Conservation (phyloP, 495 filamentous ascomycete genomes). For the Cercophora sp. region DNA sequence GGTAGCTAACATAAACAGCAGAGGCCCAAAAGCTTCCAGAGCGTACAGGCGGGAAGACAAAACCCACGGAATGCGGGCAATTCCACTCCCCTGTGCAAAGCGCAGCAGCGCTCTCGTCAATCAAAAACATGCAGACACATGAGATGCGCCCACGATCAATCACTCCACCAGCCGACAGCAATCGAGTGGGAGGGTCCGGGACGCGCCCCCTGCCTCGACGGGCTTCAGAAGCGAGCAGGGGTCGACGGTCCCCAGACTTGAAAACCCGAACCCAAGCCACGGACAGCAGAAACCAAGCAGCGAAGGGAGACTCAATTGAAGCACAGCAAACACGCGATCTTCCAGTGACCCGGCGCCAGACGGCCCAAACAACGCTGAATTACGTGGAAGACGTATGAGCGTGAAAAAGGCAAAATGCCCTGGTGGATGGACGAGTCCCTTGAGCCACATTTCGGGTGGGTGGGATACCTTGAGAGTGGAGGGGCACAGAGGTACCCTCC, state of each 20-base stretch:
- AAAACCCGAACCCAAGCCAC: background rate
- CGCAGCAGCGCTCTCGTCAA: background rate
- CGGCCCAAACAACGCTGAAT: background rate
- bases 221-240: constrained; percentile 13
- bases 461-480: background rate
- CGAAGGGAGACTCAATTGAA: no score
- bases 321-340: no score
- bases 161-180: background rate
- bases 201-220: constrained; percentile 4
- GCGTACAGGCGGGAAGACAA: no score
- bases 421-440: background rate
- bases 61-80: no score
- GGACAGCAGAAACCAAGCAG: no score
- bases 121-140: background rate
- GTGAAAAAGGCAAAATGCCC: no score
- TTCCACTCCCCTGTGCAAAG: no score
- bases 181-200: constrained; percentile 13
- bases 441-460: background rate
- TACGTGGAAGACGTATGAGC: no score
- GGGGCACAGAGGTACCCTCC: background rate
- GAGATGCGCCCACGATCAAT: background rate
- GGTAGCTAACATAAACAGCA: no score
- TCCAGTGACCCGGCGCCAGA: no score
- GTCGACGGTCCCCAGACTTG: no score
- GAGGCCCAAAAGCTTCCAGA: no score